Evolutionary conservation across 345 rosid genomes (phyloP).

Genomic region (Populus deltoides): DNA sequence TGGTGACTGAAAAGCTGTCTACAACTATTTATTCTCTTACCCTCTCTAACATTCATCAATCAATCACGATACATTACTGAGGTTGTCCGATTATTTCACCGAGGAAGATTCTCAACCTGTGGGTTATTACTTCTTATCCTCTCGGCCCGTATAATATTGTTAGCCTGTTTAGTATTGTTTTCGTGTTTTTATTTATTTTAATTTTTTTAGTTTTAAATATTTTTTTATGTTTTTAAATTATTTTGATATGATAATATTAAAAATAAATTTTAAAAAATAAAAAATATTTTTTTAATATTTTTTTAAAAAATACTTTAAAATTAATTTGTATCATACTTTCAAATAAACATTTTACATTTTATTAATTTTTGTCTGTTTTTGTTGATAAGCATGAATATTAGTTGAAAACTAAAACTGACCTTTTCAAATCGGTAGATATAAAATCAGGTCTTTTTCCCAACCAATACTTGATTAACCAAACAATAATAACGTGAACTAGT

Average conservation of each 20-base stretch:
- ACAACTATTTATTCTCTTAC: background rate
- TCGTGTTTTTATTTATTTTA: too few relatives aligned
- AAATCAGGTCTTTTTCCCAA: constrained; percentile 11
- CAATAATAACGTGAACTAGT: constrained; percentile 9
- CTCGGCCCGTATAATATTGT: background rate
- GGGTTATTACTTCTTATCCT: background rate
- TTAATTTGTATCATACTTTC: too few relatives aligned
- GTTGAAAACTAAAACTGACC: background rate
- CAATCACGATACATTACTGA: constrained; percentile 5
- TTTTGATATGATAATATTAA: too few relatives aligned
- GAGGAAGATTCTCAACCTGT: constrained; percentile 11
- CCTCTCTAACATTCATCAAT: background rate
- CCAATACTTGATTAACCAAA: background rate
- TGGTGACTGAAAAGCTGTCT: constrained; percentile 19
- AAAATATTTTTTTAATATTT: too few relatives aligned
- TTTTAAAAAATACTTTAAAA: too few relatives aligned
- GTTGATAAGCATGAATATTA: background rate
- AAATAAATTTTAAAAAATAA: too few relatives aligned
- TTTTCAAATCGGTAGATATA: constrained; percentile 8
- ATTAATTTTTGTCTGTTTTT: background rate
- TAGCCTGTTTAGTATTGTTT: too few relatives aligned
- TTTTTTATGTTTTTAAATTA: too few relatives aligned
- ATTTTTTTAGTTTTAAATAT: too few relatives aligned
- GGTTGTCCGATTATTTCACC: constrained; percentile 13
- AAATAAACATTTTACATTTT: too few relatives aligned